Conservation (phyloP, 352 stramenopile species). For the Salisapilia sapeloensis region DNA sequence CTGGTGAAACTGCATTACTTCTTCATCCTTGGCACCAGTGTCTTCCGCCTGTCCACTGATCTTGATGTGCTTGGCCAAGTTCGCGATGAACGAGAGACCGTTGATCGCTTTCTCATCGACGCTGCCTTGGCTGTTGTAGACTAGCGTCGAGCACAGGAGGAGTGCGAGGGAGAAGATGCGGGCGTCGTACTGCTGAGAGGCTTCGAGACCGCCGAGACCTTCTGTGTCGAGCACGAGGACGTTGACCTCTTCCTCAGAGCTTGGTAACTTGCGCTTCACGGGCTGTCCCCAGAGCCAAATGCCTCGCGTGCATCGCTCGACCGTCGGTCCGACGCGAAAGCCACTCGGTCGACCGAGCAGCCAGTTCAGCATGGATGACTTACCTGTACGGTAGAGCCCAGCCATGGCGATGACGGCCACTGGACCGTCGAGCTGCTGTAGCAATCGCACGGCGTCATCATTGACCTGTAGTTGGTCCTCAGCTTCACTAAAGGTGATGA, state of each 20-base stretch:
- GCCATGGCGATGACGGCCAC: conserved; percentile 71
- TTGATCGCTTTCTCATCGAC: conserved; percentile 78
- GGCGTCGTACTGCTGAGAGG: conserved; percentile 71
- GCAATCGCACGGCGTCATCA: conserved; percentile 43
- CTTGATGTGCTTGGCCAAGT: conserved; percentile 77
- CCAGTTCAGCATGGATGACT: conserved; percentile 82
- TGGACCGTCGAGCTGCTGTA: conserved; percentile 53
- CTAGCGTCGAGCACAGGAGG: conserved; percentile 72
- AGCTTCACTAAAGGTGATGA: conserved; percentile 77
- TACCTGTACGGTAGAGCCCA: conserved; percentile 76
- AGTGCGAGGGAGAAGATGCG: conserved; percentile 77
- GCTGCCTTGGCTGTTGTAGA: conserved; percentile 79
- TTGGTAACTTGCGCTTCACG: conserved; percentile 30
- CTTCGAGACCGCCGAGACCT: conserved; percentile 70
- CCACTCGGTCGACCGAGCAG: conserved; percentile 44
- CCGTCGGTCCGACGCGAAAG: conserved; percentile 67
- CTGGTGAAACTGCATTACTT: conserved; percentile 57
- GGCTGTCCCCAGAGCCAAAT: conserved; percentile 78
- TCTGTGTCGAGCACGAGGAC: conserved; percentile 81
- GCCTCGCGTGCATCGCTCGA: conserved; percentile 71
- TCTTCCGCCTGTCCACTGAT: conserved; percentile 22
- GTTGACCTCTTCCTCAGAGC: conserved; percentile 47
- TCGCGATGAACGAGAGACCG: conserved; percentile 74
- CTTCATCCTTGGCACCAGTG: conserved; percentile 15
- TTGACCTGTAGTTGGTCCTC: conserved; percentile 70